Conservation (phyloP, 169 alveolate genomes). For the Gregarina niphandrodes region DNA sequence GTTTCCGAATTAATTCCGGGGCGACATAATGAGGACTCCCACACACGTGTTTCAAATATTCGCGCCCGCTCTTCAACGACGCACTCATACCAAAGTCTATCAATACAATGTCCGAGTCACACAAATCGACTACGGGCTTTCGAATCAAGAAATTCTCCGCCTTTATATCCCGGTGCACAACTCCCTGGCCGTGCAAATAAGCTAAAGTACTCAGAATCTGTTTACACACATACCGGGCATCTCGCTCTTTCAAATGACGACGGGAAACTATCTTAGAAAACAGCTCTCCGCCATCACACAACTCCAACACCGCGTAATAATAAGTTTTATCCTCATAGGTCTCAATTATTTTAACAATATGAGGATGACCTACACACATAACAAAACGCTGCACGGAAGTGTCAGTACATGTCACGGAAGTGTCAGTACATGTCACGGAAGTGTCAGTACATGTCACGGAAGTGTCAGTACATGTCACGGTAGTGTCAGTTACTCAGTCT, state of each 20-base stretch:
- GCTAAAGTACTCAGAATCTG: conserved; percentile 35
- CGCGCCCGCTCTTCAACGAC: conserved; percentile 9
- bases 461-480: no score
- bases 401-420: conserved; percentile 15
- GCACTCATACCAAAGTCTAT: conserved; percentile 34
- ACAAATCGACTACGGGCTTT: background rate
- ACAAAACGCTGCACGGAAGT: no score
- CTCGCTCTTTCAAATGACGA: conserved; percentile 26
- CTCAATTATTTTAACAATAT: conserved; percentile 24
- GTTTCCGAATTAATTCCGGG: conserved; percentile 26
- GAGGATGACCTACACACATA: conserved; percentile 21
- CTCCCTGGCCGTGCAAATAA: conserved; percentile 28
- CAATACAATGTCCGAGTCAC: background rate
- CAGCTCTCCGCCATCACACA: conserved; percentile 45
- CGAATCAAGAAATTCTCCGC: conserved; percentile 5
- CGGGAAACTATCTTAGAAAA: conserved; percentile 29
- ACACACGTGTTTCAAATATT: conserved; percentile 28
- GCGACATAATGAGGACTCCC: conserved; percentile 38
- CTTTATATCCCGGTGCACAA: conserved; percentile 44
- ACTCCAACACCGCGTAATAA: conserved; percentile 32
- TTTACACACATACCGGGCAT: conserved; percentile 18
- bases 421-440: no score
- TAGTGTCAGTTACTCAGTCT: no score
- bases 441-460: no score
- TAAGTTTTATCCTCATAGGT: conserved; percentile 27